These are phyloP conservation scores for Fragilariopsis cylindrus DNA, from an alignment of 108 stramenopile genomes.

Conservation along the genomic window DNA sequence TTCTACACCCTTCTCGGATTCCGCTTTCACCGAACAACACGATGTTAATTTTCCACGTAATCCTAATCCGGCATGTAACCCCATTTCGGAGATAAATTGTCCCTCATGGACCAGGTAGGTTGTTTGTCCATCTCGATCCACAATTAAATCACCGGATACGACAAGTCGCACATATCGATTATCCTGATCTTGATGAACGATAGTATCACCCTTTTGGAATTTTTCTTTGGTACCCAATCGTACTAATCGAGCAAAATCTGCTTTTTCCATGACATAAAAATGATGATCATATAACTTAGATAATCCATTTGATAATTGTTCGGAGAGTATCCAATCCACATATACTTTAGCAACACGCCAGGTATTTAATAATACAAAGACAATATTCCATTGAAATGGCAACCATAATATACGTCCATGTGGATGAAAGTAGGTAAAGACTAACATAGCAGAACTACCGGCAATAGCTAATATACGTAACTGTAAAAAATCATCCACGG, in stretches of 20 bases:
- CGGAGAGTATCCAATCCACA: slow-evolving; percentile 53
- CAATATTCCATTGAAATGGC: slow-evolving; percentile 82
- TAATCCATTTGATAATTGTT: slow-evolving; percentile 50
- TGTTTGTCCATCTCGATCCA: slow-evolving; percentile 61
- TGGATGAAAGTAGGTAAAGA: slow-evolving; percentile 90
- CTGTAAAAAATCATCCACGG: slow-evolving; percentile 72
- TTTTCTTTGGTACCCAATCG: slow-evolving; percentile 44
- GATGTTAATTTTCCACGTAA: slow-evolving; percentile 62
- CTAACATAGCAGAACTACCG: slow-evolving; percentile 71
- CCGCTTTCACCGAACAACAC: slow-evolving; percentile 67
- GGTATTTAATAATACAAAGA: slow-evolving; percentile 77
- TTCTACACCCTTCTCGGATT: slow-evolving; percentile 28
- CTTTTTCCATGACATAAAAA: slow-evolving; percentile 65
- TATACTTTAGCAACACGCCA: slow-evolving; percentile 65
- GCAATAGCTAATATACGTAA: slow-evolving; percentile 77
- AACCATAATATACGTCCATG: slow-evolving; percentile 85
- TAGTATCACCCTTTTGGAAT: slow-evolving; percentile 54
- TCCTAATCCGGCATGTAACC: slow-evolving; percentile 80
- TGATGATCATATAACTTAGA: slow-evolving; percentile 46
- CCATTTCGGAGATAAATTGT: slow-evolving; percentile 78
- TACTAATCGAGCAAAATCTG: slow-evolving; percentile 68
- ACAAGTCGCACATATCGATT: slow-evolving; percentile 76
- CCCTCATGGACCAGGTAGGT: slow-evolving; percentile 79
- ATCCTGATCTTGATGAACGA: slow-evolving; percentile 53
- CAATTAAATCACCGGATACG: slow-evolving; percentile 65